phyloP scores from a whole-genome alignment of 164 flowering plant genomes.

The Taxillus chinensis region DNA sequence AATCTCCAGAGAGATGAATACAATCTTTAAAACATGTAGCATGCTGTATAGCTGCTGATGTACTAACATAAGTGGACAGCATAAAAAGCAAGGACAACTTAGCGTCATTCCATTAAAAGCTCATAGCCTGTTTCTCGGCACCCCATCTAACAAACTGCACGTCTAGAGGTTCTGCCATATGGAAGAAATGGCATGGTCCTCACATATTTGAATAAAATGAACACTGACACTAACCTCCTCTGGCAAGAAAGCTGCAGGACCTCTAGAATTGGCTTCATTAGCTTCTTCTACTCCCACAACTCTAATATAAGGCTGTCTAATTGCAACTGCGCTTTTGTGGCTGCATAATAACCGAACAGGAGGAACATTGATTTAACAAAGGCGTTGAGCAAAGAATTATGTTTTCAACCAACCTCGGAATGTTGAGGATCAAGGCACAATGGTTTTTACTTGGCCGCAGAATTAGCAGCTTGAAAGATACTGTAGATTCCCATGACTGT shows the following conservation, averaged over 20 bases:
- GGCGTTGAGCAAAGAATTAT: too few relatives aligned
- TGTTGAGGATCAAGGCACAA: neutral
- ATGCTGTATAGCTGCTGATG: too few relatives aligned
- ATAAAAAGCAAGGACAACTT: too few relatives aligned
- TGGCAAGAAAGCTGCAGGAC: constrained; percentile 60
- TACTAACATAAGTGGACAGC: too few relatives aligned
- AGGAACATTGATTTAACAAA: neutral
- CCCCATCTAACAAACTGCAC: too few relatives aligned
- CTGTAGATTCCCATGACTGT: constrained; percentile 95
- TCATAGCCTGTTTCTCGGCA: too few relatives aligned
- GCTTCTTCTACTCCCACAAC: constrained; percentile 91
- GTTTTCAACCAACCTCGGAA: neutral
- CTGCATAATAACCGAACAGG: constrained; percentile 29
- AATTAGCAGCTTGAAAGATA: constrained; percentile 78
- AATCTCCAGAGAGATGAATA: too few relatives aligned
- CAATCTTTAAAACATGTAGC: too few relatives aligned
- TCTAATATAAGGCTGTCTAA: constrained; percentile 95
- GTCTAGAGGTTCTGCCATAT: neutral
- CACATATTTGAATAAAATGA: neutral
- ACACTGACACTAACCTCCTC: constrained; percentile 54
- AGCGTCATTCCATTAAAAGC: too few relatives aligned
- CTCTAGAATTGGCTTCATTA: constrained; percentile 64
- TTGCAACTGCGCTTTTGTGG: constrained; percentile 93
- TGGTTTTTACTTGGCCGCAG: constrained; percentile 55
- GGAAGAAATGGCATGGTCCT: neutral